phyloP scores from a whole-genome alignment of 805 yeast species.

The Myxozyma mucilagina region DNA sequence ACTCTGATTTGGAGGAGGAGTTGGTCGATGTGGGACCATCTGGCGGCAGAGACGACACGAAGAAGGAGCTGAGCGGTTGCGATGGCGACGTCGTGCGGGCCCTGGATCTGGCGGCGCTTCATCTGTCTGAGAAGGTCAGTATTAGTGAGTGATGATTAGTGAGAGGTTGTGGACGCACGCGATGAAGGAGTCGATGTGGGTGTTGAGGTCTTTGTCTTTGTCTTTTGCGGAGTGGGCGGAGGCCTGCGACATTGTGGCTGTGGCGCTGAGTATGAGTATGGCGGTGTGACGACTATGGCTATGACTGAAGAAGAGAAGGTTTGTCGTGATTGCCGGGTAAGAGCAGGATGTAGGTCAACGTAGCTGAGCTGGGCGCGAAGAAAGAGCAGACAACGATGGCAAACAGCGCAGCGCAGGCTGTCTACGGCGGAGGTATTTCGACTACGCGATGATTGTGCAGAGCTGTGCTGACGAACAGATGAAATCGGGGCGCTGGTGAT shows the following conservation, averaged over 20 bases:
- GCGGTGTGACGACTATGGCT: too few species aligned
- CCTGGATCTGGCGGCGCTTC: constrained; percentile 80
- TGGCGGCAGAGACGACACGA: constrained; percentile 82
- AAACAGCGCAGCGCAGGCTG: constrained; percentile 30
- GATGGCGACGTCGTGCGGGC: constrained; percentile 79
- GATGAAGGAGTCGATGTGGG: constrained; percentile 47
- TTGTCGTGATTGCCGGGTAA: constrained; percentile 14
- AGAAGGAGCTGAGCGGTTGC: constrained; percentile 84
- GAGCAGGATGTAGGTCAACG: neutral
- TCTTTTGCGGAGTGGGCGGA: constrained; percentile 11
- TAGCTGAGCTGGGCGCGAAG: neutral
- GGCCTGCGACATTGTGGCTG: constrained; percentile 13
- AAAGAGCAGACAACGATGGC: constrained; percentile 31
- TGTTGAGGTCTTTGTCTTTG: constrained; percentile 42
- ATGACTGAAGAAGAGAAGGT: too few species aligned
- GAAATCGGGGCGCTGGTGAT: constrained; percentile 89
- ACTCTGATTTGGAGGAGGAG: constrained; percentile 68
- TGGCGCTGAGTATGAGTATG: too few species aligned
- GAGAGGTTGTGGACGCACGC: constrained; percentile 37
- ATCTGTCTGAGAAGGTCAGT: constrained; percentile 40
- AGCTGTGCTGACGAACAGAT: constrained; percentile 44
- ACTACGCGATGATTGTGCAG: neutral
- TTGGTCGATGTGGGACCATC: constrained; percentile 80
- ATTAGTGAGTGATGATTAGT: too few species aligned
- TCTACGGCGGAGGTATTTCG: constrained; percentile 35